Percentiles rank a stretch among this genome's conserved stretches.
Conservation (phyloP, 345 rosid species). For the Noccaea caerulescens region DNA sequence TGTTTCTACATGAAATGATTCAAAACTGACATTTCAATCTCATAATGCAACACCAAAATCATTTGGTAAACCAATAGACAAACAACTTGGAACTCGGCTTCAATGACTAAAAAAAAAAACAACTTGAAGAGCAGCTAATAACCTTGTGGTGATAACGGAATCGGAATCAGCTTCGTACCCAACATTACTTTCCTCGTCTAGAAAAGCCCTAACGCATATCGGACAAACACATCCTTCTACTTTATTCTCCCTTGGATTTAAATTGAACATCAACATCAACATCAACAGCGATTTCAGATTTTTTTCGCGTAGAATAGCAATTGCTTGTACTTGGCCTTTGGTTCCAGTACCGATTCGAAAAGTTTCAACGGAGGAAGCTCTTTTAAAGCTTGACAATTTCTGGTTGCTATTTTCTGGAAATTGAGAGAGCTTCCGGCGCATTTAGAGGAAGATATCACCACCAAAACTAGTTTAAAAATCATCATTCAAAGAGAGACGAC, state of each 20-base stretch:
- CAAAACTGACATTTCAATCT: too few species aligned
- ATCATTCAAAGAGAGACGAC: neutral
- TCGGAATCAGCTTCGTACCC: too few species aligned
- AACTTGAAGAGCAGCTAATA: neutral
- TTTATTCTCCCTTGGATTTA: neutral
- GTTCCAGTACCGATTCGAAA: conserved; percentile 67
- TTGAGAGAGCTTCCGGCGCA: neutral
- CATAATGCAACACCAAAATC: too few species aligned
- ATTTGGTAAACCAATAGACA: too few species aligned
- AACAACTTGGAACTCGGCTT: too few species aligned
- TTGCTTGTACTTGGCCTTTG: conserved; percentile 74
- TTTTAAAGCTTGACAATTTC: conserved; percentile 1
- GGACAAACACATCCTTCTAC: too few species aligned
- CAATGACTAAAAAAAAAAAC: too few species aligned
- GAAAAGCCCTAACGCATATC: too few species aligned
- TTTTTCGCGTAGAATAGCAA: conserved; percentile 41
- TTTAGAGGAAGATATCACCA: neutral
- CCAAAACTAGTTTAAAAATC: too few species aligned
- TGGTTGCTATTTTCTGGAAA: neutral
- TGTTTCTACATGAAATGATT: too few species aligned
- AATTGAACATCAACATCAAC: neutral
- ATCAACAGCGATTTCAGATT: neutral
- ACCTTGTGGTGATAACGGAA: too few species aligned
- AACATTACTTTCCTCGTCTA: too few species aligned
- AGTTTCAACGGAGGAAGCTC: conserved; percentile 71